A percentile compares a stretch with the other conserved stretches of the same genome.
Conservation (phyloP, 192 early-diverging fungal genomes). For the Backusella morwellensis region DNA sequence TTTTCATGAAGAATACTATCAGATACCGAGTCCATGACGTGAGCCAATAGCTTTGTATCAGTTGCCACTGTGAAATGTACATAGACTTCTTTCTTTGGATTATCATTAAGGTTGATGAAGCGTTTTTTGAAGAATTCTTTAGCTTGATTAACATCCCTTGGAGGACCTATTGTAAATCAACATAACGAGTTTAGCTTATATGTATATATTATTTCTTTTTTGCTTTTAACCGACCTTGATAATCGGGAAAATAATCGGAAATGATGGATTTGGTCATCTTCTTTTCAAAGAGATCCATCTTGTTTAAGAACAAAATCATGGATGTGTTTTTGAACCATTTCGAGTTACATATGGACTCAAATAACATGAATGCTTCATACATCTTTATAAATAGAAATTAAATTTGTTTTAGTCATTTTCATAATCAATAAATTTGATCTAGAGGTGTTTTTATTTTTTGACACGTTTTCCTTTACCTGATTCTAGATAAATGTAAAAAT, state of each 20-base stretch:
- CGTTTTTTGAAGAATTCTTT: conserved; percentile 36
- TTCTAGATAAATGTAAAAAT: not conserved
- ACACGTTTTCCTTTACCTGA: conserved; percentile 14
- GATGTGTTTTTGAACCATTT: conserved; percentile 54
- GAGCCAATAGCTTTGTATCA: conserved; percentile 42
- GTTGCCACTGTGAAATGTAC: conserved; percentile 49
- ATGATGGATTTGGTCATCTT: conserved; percentile 43
- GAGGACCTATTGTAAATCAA: conserved; percentile 13
- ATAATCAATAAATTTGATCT: not conserved
- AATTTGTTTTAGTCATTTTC: not conserved
- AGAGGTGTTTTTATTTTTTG: not conserved
- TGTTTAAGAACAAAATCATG: conserved; percentile 60
- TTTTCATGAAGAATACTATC: conserved; percentile 30
- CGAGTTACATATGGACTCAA: conserved; percentile 57
- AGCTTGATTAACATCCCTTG: conserved; percentile 10
- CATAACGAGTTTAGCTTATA: not conserved
- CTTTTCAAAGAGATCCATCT: conserved; percentile 52
- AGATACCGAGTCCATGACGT: conserved; percentile 42
- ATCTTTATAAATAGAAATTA: conserved; percentile 30
- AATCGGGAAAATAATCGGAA: conserved; percentile 49
- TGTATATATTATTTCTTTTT: not conserved
- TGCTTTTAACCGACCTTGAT: conserved; percentile 31
- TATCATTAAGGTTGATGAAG: conserved; percentile 37
- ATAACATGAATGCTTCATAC: conserved; percentile 58
- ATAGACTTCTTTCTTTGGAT: conserved; percentile 46